phyloP scores from a whole-genome alignment of 805 yeast genomes.

The Metschnikowia corniflorae region DNA sequence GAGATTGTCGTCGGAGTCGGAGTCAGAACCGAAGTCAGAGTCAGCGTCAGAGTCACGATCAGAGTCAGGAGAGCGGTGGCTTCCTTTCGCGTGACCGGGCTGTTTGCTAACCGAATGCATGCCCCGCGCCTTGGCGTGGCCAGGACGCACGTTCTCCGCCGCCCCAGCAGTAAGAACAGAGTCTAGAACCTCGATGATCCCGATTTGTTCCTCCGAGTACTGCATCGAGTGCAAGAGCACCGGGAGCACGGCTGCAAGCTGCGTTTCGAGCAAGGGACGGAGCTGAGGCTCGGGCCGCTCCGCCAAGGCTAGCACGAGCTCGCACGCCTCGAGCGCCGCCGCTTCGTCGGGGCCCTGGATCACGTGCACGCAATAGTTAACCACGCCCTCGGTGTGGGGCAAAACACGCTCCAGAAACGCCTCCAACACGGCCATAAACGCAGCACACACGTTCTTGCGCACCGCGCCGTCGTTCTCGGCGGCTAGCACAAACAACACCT shows the following conservation, averaged over 20 bases:
- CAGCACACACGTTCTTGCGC: slow-evolving; percentile 69
- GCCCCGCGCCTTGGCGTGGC: slow-evolving; percentile 62
- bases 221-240: slow-evolving; percentile 78
- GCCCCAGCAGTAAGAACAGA: slow-evolving; percentile 69
- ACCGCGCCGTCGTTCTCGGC: slow-evolving; percentile 55
- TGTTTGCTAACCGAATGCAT: slow-evolving; percentile 26
- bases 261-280: slow-evolving; percentile 46
- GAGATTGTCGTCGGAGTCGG: slow-evolving; percentile 60
- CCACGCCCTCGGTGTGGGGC: slow-evolving; percentile 83
- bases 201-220: slow-evolving; percentile 77
- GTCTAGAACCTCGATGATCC: slow-evolving; percentile 60
- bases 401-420: slow-evolving; percentile 74
- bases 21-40: slow-evolving; percentile 34
- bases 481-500: slow-evolving; percentile 67
- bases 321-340: slow-evolving; percentile 90
- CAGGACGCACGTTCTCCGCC: slow-evolving; percentile 85
- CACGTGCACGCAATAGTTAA: slow-evolving; percentile 77
- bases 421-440: slow-evolving; percentile 70
- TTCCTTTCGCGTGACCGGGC: slow-evolving; percentile 3
- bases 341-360: slow-evolving; percentile 62
- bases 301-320: slow-evolving; percentile 75
- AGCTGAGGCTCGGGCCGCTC: slow-evolving; percentile 21
- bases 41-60: slow-evolving; percentile 19
- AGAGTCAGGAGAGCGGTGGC: slow-evolving; percentile 6
- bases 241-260: slow-evolving; percentile 67